A percentile compares a stretch with the other conserved stretches of the same genome.
These are phyloP conservation scores for Hypoxylon sp. DNA, from an alignment of 2,329 filamentous ascomycete genomes.

Conservation along the genomic window DNA sequence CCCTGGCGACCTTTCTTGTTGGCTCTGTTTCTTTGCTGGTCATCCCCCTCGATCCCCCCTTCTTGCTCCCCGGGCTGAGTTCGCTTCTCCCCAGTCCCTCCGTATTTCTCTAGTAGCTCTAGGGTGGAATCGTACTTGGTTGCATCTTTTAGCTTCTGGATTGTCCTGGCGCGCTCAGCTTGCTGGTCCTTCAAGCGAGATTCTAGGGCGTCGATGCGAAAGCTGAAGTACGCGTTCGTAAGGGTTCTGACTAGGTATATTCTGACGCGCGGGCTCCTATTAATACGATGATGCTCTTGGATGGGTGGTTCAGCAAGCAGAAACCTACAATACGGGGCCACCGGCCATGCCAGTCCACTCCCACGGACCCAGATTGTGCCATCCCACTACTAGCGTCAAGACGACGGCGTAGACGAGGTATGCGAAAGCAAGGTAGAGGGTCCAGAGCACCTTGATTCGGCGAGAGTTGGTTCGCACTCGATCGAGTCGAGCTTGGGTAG, in stretches of 20 bases:
- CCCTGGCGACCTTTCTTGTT: conserved; percentile 50
- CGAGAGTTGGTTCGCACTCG: conserved; percentile 77
- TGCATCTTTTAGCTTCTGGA: conserved; percentile 92
- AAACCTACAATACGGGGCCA: conserved; percentile 78
- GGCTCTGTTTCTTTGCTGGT: conserved; percentile 43
- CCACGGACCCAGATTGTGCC: conserved; percentile 77
- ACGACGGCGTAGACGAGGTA: conserved; percentile 91
- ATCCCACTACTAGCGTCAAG: conserved; percentile 85
- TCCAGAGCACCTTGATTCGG: conserved; percentile 86
- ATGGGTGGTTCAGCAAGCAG: neutral
- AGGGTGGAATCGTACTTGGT: conserved; percentile 97
- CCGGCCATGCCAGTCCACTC: conserved; percentile 85
- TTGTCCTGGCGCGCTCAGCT: conserved; percentile 84
- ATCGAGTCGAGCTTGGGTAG: conserved; percentile 80
- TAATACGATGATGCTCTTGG: conserved; percentile 16
- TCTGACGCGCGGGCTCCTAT: conserved; percentile 57
- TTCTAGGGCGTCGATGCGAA: conserved; percentile 78
- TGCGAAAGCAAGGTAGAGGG: conserved; percentile 88
- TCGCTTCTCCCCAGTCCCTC: conserved; percentile 70
- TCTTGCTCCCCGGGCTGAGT: conserved; percentile 51
- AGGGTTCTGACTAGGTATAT: conserved; percentile 80
- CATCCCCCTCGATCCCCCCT: conserved; percentile 39
- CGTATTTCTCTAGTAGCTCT: conserved; percentile 94
- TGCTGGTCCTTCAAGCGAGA: conserved; percentile 79
- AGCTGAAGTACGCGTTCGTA: conserved; percentile 80